Evolutionary conservation across 2,329 filamentous ascomycete species (phyloP).

Genomic region (Colletotrichum tropicicola): DNA sequence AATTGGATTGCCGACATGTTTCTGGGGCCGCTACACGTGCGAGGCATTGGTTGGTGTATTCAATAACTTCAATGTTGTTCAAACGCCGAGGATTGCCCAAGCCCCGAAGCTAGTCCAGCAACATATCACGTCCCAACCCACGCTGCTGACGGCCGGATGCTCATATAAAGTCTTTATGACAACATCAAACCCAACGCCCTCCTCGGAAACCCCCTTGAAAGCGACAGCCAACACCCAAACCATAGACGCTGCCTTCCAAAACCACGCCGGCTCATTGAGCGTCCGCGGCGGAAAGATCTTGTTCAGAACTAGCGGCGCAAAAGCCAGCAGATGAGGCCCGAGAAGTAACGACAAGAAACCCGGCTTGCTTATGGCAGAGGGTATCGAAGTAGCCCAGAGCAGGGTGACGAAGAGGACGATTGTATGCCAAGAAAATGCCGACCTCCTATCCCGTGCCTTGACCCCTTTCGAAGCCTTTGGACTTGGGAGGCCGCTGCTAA

Average conservation of each 20-base stretch:
- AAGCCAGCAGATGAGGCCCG: constrained; percentile 35
- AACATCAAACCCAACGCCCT: constrained; percentile 12
- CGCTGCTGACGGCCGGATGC: constrained; percentile 38
- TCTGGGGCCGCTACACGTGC: no score
- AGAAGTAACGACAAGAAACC: constrained; percentile 33
- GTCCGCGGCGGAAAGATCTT: background rate
- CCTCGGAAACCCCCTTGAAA: background rate
- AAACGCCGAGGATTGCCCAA: constrained; percentile 31
- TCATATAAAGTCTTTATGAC: constrained; percentile 30
- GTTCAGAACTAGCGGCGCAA: constrained; percentile 34
- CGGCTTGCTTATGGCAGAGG: constrained; percentile 16
- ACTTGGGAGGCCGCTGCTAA: constrained; percentile 9
- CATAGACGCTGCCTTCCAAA: constrained; percentile 22
- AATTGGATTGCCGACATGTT: no score
- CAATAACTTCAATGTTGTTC: no score
- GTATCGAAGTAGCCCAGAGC: constrained; percentile 26
- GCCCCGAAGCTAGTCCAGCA: constrained; percentile 35
- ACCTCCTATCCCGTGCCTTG: background rate
- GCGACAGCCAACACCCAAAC: constrained; percentile 16
- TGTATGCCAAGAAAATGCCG: constrained; percentile 15
- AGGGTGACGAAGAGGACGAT: constrained; percentile 29
- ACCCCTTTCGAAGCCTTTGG: background rate
- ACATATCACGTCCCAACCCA: constrained; percentile 38
- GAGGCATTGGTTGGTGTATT: no score
- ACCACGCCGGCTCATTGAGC: constrained; percentile 19